Conservation (phyloP, 2,329 filamentous ascomycete species). For the Botrytis paeoniae region DNA sequence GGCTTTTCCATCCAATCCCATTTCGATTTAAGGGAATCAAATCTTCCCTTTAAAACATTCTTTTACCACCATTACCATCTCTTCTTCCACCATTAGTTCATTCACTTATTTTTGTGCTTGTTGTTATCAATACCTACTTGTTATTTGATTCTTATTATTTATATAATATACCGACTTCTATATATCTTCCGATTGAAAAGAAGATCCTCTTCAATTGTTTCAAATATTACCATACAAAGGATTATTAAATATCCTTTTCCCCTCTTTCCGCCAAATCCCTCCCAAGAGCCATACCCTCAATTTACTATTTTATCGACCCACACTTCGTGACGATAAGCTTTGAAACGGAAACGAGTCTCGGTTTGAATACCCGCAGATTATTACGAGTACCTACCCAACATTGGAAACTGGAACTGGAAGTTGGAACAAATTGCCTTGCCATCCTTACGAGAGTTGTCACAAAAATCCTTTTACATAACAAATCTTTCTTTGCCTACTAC, state of each 20-base stretch:
- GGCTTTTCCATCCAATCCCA: background rate
- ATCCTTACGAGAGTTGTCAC: constrained; percentile 1
- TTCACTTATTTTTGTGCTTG: background rate
- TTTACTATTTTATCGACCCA: constrained; percentile 17
- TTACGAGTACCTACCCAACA: constrained; percentile 10
- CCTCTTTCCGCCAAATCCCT: background rate
- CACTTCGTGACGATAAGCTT: constrained; percentile 15
- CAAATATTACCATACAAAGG: background rate
- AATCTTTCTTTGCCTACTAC: background rate
- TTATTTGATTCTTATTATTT: background rate
- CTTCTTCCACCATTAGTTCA: background rate
- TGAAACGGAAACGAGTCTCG: constrained; percentile 20
- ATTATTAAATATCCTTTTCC: background rate
- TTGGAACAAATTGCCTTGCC: background rate
- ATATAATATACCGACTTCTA: background rate
- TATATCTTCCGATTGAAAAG: background rate
- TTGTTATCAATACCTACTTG: background rate
- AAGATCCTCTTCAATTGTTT: background rate
- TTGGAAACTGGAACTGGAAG: background rate
- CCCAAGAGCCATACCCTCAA: background rate
- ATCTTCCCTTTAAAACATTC: constrained; percentile 1
- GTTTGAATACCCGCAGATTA: constrained; percentile 18
- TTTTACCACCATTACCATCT: background rate
- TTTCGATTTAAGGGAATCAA: background rate
- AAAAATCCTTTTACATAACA: background rate